Base-by-base conservation (phyloP, 2,329 filamentous ascomycete species). In the Clathrospora elynae region DNA sequence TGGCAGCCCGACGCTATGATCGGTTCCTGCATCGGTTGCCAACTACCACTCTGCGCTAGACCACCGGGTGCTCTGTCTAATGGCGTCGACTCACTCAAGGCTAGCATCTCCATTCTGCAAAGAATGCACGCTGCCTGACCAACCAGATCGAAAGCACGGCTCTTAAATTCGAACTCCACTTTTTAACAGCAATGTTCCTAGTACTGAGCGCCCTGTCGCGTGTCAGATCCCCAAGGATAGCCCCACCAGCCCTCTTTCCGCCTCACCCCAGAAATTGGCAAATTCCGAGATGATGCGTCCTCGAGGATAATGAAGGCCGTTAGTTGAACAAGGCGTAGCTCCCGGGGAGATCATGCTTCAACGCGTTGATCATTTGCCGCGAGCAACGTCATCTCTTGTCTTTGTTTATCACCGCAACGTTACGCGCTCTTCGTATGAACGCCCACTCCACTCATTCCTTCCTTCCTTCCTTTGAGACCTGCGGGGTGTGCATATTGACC, bases 401-500 rank as follows among this genome's bases (percentile, higher is more conserved):
- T 26, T 18, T 33, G 17, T 28, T 38, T 34, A 13, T 24, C 7
- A 16, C 26, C 25, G 13, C 37, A 18, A 31, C 22, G 6, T 6
- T 11, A 7, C 22, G 7, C 11, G 22, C 22, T 33, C 28, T 22
- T 29, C 12, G 9, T 20, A 12, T 31, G 14, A n/a, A 17, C 14
- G 20, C 24, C 16, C n/a, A 22, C 28, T 24, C 18, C 37, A 11
- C 14, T 49, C 31, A 36, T 23, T n/a, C 14, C 25, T 23, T 34
- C 12, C 19, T 40, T 14, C 13, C 9, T 10, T n/a, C 9, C n/a
- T 23, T 25, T 30, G 14, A 26, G 35, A 43, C 24, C 20, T 24
- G 35, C 39, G 46, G 25, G 25, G 35, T 33, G 17, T 35, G 31
- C 35, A 17, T 24, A 35, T 24, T 42, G 18, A 24, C 32, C 14